Evolutionary conservation across 2,329 filamentous ascomycete species (phyloP), one percentile per base, ranked within the genome.

Genomic region (Orbilia quercus): DNA sequence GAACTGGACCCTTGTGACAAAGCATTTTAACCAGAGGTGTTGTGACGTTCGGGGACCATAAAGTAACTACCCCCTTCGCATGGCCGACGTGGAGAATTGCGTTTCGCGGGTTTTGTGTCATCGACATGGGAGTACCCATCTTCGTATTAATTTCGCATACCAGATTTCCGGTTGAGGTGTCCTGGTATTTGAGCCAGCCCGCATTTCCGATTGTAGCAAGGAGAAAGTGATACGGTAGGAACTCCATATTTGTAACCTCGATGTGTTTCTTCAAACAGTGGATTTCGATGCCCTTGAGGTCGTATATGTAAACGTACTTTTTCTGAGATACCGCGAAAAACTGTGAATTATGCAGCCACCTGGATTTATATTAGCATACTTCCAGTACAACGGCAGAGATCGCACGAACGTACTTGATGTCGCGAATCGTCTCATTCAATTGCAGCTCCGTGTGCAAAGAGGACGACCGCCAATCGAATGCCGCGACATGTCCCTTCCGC

Each of bases 271-370:
- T 89, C 79, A 99, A 82, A 79, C 91, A 93, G 80, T 99, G 95
- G 62, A 99, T 83, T 82, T 99, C 95, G 18, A 97, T 91, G 57
- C 95, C 95, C 65, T 91, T 87, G 66, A 88, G 85, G 79, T 97
- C 95, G 83, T 99, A 99, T 76, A 99, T 97, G 82, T 96, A 99
- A 75, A 95, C 91, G 77, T 95, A 90, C 82, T 94, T 95, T 84
- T 96, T 97, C 82, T 99, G 94, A 47, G 95, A 92, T 11, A 96
- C 92, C 0, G 94, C 94, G 82, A 98, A 97, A 82, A 88, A 90
- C 82, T 79, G 75, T 6, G 77, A 76, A 47, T 78, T 78, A 59
- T 78, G 77, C 7, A 78, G 74, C 77, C 77, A 78, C 38, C 76
- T 77, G 44, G 16, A 12, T 23, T n/a, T 9, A 9, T 14, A n/a